phyloP scores from a whole-genome alignment of 352 stramenopile species.

The Phytopythium sindhum region DNA sequence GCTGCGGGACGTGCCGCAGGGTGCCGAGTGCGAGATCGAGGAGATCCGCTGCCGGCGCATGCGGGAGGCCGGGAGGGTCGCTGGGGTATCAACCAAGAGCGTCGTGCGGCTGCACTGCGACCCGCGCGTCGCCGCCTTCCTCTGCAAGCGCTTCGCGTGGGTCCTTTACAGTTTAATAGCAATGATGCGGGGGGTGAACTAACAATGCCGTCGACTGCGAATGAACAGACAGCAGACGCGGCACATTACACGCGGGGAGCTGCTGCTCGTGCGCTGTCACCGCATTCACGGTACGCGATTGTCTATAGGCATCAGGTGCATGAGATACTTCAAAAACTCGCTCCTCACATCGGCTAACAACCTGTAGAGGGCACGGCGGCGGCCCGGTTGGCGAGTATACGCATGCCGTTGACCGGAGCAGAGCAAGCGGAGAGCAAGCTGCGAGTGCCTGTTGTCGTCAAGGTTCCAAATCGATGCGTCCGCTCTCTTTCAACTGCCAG shows the following conservation, averaged over 20 bases:
- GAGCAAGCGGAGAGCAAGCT: background rate
- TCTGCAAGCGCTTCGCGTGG: constrained; percentile 60
- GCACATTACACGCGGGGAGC: constrained; percentile 45
- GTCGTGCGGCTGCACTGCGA: constrained; percentile 44
- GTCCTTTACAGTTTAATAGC: background rate
- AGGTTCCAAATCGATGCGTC: background rate
- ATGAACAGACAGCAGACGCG: constrained; percentile 23
- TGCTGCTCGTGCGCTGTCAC: constrained; percentile 49
- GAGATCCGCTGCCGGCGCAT: constrained; percentile 21
- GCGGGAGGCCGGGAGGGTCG: background rate
- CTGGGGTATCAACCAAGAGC: background rate
- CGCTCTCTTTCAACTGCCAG: background rate
- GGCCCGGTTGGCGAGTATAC: background rate
- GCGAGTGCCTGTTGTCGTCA: background rate
- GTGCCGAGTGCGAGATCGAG: constrained; percentile 54
- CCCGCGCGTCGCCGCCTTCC: constrained; percentile 39
- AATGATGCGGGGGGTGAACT: no score
- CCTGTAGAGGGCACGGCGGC: background rate
- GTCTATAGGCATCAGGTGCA: background rate
- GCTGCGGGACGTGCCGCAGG: constrained; percentile 31
- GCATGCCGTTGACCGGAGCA: background rate
- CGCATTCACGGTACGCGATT: constrained; percentile 13
- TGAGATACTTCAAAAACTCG: background rate
- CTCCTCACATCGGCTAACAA: background rate
- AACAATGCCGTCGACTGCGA: background rate